Evolutionary conservation across 2,329 filamentous ascomycete genomes (phyloP).

Genomic region (Xylaria sp.): DNA sequence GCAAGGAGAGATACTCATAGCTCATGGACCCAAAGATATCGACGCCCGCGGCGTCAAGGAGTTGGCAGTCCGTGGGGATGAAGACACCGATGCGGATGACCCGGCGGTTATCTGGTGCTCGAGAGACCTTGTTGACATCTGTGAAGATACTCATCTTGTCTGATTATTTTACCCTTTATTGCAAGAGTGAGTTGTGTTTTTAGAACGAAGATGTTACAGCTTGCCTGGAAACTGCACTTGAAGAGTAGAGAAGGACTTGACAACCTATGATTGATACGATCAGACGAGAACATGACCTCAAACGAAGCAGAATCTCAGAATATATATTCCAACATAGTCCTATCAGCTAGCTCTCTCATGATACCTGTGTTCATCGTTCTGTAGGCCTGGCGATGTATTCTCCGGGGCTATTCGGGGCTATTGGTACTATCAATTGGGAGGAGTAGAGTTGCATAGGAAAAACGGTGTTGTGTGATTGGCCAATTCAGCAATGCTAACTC

Average conservation of each 20-base stretch:
- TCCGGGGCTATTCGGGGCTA: conserved; percentile 29
- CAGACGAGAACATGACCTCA: not conserved
- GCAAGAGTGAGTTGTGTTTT: not conserved
- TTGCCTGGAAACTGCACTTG: not conserved
- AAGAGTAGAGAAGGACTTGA: not conserved
- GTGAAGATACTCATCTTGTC: conserved; percentile 31
- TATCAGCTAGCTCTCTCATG: too few relatives aligned
- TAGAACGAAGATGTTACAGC: not conserved
- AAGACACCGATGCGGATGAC: conserved; percentile 61
- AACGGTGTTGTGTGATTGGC: conserved; percentile 48
- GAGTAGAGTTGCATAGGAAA: conserved; percentile 1
- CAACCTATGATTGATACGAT: not conserved
- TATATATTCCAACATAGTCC: conserved; percentile 2
- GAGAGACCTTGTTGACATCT: conserved; percentile 29
- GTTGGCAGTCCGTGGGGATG: conserved; percentile 57
- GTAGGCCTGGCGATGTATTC: conserved; percentile 14
- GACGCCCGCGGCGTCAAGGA: conserved; percentile 62
- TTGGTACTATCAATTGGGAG: not conserved
- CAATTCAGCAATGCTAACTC: conserved; percentile 10
- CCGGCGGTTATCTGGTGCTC: conserved; percentile 30
- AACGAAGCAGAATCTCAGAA: not conserved
- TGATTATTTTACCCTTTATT: not conserved
- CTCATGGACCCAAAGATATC: conserved; percentile 61
- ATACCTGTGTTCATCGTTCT: not conserved
- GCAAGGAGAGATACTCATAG: conserved; percentile 54